Evolutionary conservation across 495 filamentous ascomycete species (phyloP).

Genomic region (Penicillium parvum): DNA sequence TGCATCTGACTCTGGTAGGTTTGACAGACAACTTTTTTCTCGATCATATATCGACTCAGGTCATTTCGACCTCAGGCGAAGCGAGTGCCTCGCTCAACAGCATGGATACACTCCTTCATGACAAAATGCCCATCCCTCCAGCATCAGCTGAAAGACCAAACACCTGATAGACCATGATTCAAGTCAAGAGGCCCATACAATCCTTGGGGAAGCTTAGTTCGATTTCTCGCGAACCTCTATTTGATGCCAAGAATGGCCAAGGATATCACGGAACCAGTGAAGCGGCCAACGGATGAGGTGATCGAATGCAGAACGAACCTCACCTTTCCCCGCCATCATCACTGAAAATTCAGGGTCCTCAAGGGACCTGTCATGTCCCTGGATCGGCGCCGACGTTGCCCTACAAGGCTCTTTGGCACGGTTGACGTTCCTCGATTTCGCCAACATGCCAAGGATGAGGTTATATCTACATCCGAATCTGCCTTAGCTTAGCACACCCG

Average conservation of each 20-base stretch:
- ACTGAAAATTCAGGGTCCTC: not conserved
- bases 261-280: constrained; percentile 9
- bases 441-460: constrained; percentile 29
- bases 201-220: no score
- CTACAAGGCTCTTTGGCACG: constrained; percentile 5
- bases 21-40: no score
- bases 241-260: constrained; percentile 14
- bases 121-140: no score
- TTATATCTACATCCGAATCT: constrained; percentile 14
- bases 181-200: no score
- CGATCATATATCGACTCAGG: no score
- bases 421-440: constrained; percentile 12
- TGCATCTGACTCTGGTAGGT: no score
- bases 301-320: constrained; percentile 8
- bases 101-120: no score
- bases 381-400: constrained; percentile 15
- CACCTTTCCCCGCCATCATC: not conserved
- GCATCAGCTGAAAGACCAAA: no score
- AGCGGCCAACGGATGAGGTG: constrained; percentile 13
- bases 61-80: no score
- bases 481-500: not conserved
- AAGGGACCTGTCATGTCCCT: constrained; percentile 10
- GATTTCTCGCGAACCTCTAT: no score
- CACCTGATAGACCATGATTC: no score
- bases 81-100: no score